Conservation (phyloP, 352 stramenopile genomes). For the Phytophthora pinifolia region DNA sequence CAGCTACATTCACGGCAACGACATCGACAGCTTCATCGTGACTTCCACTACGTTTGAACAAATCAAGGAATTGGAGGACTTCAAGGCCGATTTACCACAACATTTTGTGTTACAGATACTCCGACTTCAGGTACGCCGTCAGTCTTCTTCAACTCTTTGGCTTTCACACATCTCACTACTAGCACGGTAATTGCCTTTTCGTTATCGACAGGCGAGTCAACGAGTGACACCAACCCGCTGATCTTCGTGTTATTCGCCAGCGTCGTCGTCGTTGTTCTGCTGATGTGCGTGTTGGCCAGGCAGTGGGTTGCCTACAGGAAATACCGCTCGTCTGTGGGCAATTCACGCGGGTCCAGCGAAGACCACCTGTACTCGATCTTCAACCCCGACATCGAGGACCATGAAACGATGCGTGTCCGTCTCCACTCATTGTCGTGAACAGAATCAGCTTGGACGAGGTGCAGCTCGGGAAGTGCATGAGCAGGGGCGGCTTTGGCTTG, state of each 20-base stretch:
- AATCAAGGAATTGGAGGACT: constrained; percentile 25
- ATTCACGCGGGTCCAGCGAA: constrained; percentile 7
- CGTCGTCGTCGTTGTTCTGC: constrained; percentile 26
- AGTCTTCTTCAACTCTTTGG: neutral
- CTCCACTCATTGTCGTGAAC: constrained; percentile 44
- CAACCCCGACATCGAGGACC: constrained; percentile 18
- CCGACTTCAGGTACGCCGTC: constrained; percentile 14
- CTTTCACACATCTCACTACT: constrained; percentile 1
- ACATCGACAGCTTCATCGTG: constrained; percentile 31
- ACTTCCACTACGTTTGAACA: constrained; percentile 19
- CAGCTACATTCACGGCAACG: constrained; percentile 35
- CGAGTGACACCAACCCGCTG: constrained; percentile 17
- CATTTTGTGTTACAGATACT: constrained; percentile 30
- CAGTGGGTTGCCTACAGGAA: constrained; percentile 25
- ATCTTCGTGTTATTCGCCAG: constrained; percentile 26
- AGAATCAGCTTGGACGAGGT: constrained; percentile 42
- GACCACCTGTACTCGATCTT: constrained; percentile 28
- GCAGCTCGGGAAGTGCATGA: constrained; percentile 39
- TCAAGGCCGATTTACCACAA: constrained; percentile 21
- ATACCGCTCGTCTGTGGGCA: constrained; percentile 13
- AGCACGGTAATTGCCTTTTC: neutral
- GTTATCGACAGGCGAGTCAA: neutral
- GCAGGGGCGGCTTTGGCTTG: constrained; percentile 43
- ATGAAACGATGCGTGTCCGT: constrained; percentile 33
- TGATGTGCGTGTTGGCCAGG: constrained; percentile 26